Evolutionary conservation across 2,329 filamentous ascomycete genomes (phyloP).

Genomic region (Clonostachys sp.): DNA sequence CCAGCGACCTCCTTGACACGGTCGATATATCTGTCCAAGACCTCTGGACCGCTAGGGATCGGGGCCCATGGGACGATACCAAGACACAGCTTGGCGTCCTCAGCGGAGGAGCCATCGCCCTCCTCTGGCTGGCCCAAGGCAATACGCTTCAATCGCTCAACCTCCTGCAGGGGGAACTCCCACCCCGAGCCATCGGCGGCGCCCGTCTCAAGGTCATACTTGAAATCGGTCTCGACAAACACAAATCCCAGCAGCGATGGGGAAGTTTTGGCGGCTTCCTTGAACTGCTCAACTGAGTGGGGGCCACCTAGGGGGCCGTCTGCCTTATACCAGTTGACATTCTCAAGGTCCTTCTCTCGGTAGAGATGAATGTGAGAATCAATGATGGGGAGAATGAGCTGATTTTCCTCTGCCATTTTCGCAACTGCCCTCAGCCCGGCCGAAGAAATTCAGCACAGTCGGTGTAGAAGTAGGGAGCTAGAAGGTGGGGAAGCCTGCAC

Average conservation of each 20-base stretch:
- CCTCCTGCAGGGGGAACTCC: conserved; percentile 64
- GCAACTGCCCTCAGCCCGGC: too few relatives aligned
- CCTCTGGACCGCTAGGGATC: conserved; percentile 56
- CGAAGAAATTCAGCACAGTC: too few relatives aligned
- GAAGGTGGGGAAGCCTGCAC: too few relatives aligned
- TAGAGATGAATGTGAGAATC: conserved; percentile 93
- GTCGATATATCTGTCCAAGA: conserved; percentile 61
- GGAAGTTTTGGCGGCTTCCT: conserved; percentile 32
- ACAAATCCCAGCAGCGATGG: conserved; percentile 63
- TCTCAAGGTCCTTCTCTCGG: conserved; percentile 60
- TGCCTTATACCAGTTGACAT: conserved; percentile 65
- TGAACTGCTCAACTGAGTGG: conserved; percentile 63
- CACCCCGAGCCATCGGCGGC: conserved; percentile 52
- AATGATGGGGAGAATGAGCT: conserved; percentile 57
- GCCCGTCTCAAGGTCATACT: conserved; percentile 48
- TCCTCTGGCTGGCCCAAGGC: conserved; percentile 58
- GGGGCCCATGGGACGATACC: conserved; percentile 87
- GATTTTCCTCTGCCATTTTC: background rate
- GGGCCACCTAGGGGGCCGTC: conserved; percentile 48
- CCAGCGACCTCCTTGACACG: conserved; percentile 58
- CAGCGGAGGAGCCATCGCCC: conserved; percentile 53
- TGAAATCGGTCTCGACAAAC: conserved; percentile 79
- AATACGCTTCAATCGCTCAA: conserved; percentile 64
- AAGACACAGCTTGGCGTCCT: conserved; percentile 48
- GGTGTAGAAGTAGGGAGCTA: too few relatives aligned